These are phyloP conservation scores for Auriculariales sp. DNA, from an alignment of 768 basidiomycete species.

Conservation along the genomic window DNA sequence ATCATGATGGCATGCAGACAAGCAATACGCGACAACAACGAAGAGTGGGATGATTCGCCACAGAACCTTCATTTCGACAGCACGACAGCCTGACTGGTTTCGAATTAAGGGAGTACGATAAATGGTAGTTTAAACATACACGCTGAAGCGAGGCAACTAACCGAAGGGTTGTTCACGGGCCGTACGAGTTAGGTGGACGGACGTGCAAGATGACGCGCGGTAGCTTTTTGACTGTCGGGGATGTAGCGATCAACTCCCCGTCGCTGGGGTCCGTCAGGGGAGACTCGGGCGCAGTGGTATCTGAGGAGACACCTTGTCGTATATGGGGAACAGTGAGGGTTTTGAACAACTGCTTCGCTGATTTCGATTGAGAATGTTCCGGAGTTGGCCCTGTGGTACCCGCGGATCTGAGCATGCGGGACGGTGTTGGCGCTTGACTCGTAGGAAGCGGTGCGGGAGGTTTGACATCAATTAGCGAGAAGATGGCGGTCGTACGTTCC, in stretches of 20 bases:
- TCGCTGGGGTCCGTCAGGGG: background rate
- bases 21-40: background rate
- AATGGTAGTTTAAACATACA: background rate
- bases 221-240: constrained; percentile 24
- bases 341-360: constrained; percentile 3
- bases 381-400: constrained; percentile 7
- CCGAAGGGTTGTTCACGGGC: background rate
- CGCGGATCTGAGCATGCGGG: constrained; percentile 8
- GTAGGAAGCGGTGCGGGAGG: constrained; percentile 8
- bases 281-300: background rate
- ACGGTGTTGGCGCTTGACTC: constrained; percentile 12
- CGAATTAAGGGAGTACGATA: background rate
- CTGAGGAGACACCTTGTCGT: background rate
- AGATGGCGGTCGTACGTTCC: constrained; percentile 34
- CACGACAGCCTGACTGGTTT: background rate
- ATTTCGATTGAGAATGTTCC: constrained; percentile 6
- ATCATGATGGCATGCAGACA: background rate
- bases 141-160: background rate
- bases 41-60: background rate
- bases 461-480: constrained; percentile 27
- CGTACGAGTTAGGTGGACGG: constrained; percentile 1
- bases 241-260: background rate
- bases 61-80: background rate
- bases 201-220: constrained; percentile 33
- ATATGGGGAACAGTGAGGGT: background rate